These are phyloP conservation scores for Triticum urartu DNA, from an alignment of 176 grass and related monocot species.

Conservation along the genomic window DNA sequence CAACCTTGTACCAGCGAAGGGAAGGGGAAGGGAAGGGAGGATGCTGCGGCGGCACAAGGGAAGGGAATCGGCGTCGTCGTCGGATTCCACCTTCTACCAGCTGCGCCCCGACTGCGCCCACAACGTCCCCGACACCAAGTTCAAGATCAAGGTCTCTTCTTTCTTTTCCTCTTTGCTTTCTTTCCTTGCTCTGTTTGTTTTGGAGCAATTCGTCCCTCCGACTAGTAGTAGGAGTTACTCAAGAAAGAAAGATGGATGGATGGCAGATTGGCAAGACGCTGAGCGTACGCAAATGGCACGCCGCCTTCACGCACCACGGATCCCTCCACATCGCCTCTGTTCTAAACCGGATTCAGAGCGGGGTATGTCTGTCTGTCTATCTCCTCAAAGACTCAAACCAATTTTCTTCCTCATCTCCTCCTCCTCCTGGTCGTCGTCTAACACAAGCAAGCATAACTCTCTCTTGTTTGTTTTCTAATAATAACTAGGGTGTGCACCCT, in stretches of 20 bases:
- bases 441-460: neutral
- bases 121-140: constrained; percentile 73
- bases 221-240: no score
- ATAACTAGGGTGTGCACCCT: constrained; percentile 80
- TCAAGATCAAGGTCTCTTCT: constrained; percentile 30
- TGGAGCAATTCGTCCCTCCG: no score
- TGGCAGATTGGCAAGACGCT: constrained; percentile 84
- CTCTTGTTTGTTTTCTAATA: neutral
- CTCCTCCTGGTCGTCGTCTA: neutral
- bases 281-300: constrained; percentile 79
- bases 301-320: constrained; percentile 71
- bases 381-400: no score
- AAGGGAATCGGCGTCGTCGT: constrained; percentile 20
- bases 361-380: constrained; percentile 30
- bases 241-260: neutral
- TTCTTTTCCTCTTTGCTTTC: no score
- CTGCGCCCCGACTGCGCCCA: constrained; percentile 62
- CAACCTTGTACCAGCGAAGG: no score
- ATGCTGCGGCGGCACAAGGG: constrained; percentile 41
- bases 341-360: constrained; percentile 82
- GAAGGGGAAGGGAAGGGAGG: neutral
- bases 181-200: no score
- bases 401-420: no score
- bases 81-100: constrained; percentile 77
- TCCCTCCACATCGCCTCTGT: constrained; percentile 71